Evolutionary conservation across 495 filamentous ascomycete species (phyloP), one percentile per base, ranked within the genome.

Genomic region (Penicillium subrubescens): DNA sequence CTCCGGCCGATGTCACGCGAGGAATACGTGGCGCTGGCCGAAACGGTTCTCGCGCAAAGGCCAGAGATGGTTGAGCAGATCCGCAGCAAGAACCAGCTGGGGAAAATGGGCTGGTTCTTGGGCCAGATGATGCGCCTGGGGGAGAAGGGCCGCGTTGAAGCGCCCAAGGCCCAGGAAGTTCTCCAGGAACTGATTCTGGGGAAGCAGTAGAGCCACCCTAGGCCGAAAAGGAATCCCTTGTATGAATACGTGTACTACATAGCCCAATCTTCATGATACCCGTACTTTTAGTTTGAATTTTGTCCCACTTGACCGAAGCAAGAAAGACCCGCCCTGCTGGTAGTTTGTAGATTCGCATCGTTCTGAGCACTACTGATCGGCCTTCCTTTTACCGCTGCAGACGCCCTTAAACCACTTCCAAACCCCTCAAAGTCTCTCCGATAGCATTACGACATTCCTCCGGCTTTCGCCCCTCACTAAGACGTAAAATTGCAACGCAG

Each of bases 61-160:
- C 73, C 75, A 11, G 71, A 88, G 58, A 85, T 93, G 65, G 80
- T 95, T 50, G 79, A 82, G 67, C 87, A 92, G 69, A 91, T 96
- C 64, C 73, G 85, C 55, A 74, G 74, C 33, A 85, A 89, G 67
- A 85, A 86, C 34, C 86, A 90, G 59, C 82, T 87, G 54, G 89
- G 90, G 3, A 96, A 97, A 76, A 75, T 96, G 33, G 90, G 89
- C 69, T 97, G 89, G 76, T 88, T 98, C 65, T 89, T 99, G 6
- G 95, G 95, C 19, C 89, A 90, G 77, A 95, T 97, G 91, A 92
- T 99, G 84, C 83, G 86, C 53, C 77, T 79, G 39, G 89, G 92
- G 8, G 86, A 86, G 33, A 88, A 92, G 67, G 90, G 93, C 37
- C 89, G 86, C 6, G 88, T 97, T 35, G 89, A 96, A 76, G 89